Evolutionary conservation across 192 early-diverging fungal genomes (phyloP).

Genomic region (Rhizoclosmatium sp.): DNA sequence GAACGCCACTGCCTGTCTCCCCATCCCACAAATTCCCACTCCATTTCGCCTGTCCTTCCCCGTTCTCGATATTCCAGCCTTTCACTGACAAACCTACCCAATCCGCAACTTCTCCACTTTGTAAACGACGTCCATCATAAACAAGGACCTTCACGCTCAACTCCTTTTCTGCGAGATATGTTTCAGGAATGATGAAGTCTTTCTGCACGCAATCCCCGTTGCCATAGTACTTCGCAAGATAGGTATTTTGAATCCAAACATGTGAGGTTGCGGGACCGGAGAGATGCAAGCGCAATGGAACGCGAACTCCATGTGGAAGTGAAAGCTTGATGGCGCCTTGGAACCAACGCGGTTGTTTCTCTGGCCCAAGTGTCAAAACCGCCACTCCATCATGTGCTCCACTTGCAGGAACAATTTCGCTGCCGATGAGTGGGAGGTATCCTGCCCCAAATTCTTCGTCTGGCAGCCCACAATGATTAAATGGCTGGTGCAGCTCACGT

Average conservation of each 20-base stretch:
- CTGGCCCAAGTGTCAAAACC: not conserved
- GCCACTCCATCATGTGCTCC: not conserved
- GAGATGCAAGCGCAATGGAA: conserved; percentile 72
- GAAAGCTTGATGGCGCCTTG: conserved; percentile 39
- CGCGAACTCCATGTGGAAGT: conserved; percentile 26
- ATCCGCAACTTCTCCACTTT: conserved; percentile 7
- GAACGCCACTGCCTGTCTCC: not conserved
- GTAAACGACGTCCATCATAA: conserved; percentile 20
- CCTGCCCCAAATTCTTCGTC: conserved; percentile 61
- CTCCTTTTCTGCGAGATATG: conserved; percentile 4
- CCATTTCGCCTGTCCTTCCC: conserved; percentile 39
- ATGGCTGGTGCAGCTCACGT: conserved; percentile 59
- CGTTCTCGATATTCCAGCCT: conserved; percentile 39
- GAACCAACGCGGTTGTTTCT: conserved; percentile 46
- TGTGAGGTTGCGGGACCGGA: conserved; percentile 72
- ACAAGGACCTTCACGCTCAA: conserved; percentile 30
- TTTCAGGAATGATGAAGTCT: conserved; percentile 68
- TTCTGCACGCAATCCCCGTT: conserved; percentile 71
- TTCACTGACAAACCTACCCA: conserved; percentile 33
- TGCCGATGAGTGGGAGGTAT: conserved; percentile 38
- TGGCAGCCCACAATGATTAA: conserved; percentile 76
- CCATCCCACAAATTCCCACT: not conserved
- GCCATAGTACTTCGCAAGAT: conserved; percentile 77
- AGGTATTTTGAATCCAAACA: conserved; percentile 70
- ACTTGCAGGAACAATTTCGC: not conserved